These are phyloP conservation scores for Aspergillus cavernicola DNA, from an alignment of 495 filamentous ascomycete genomes.

Conservation along the genomic window DNA sequence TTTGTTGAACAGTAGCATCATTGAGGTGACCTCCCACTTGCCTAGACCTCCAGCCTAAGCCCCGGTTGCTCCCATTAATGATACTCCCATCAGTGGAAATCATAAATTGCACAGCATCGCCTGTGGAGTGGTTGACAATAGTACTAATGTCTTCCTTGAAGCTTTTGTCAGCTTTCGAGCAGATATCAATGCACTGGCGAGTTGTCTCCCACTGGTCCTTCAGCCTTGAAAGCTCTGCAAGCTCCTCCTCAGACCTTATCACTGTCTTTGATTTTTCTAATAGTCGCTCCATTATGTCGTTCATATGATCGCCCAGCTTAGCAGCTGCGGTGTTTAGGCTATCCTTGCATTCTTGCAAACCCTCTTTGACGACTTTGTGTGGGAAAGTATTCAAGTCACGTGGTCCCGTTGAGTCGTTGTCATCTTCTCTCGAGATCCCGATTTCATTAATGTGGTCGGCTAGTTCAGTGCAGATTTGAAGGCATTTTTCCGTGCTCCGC, in stretches of 20 bases:
- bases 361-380: no score
- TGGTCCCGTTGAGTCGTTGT: no score
- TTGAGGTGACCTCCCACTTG: conserved; percentile 40
- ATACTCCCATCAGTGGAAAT: conserved; percentile 37
- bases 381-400: no score
- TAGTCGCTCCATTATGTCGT: conserved; percentile 31
- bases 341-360: no score
- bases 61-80: conserved; percentile 35
- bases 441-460: conserved; percentile 34
- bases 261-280: conserved; percentile 30
- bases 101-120: conserved; percentile 40
- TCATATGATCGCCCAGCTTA: no score
- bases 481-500: conserved; percentile 39
- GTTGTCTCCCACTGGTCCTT: conserved; percentile 37
- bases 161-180: conserved; percentile 29
- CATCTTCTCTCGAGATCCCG: conserved; percentile 14
- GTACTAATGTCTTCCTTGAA: conserved; percentile 31
- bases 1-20: conserved; percentile 33
- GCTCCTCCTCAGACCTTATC: conserved; percentile 27
- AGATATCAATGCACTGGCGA: conserved; percentile 36
- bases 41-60: conserved; percentile 37
- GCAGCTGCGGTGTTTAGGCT: no score
- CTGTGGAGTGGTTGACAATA: conserved; percentile 36
- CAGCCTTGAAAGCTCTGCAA: conserved; percentile 30
- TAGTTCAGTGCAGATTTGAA: conserved; percentile 38